A percentile compares a stretch with the other conserved stretches of the same genome.
These are phyloP conservation scores for Leersia perrieri DNA, from an alignment of 176 grass and related monocot species.

Conservation along the genomic window DNA sequence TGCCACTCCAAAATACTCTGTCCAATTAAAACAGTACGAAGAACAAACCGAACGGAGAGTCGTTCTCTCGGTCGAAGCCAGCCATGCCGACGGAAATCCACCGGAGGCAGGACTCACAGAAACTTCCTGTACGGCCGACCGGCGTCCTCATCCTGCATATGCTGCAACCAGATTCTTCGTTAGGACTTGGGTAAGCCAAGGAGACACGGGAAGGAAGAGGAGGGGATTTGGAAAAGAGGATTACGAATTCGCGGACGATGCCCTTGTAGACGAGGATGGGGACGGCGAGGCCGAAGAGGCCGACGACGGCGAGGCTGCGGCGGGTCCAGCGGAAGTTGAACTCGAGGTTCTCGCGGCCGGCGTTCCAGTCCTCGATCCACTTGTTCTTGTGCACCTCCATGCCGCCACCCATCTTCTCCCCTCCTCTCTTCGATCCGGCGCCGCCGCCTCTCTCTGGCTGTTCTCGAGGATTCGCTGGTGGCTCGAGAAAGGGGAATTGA, in stretches of 20 bases:
- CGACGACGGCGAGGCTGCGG: constrained; percentile 71
- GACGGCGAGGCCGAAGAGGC: constrained; percentile 71
- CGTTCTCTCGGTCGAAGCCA: constrained; percentile 13
- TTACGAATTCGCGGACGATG: constrained; percentile 82
- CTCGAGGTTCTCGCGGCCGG: constrained; percentile 69
- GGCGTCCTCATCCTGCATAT: constrained; percentile 98
- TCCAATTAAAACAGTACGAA: constrained; percentile 41
- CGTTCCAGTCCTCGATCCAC: constrained; percentile 80
- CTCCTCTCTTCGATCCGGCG: background rate
- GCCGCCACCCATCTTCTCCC: constrained; percentile 61
- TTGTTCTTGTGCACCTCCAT: constrained; percentile 86
- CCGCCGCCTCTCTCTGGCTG: constrained; percentile 10
- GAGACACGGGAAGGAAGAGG: background rate
- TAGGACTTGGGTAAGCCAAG: constrained; percentile 16
- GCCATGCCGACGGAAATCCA: background rate
- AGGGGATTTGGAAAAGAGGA: background rate
- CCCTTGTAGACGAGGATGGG: constrained; percentile 82
- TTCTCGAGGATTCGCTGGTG: constrained; percentile 8
- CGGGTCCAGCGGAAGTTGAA: constrained; percentile 70
- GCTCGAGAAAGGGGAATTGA: background rate
- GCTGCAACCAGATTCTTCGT: constrained; percentile 54
- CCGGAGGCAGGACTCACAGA: constrained; percentile 42
- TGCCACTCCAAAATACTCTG: constrained; percentile 9
- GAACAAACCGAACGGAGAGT: constrained; percentile 38
- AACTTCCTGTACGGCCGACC: constrained; percentile 83